These are phyloP conservation scores for Chiua sp. DNA, from an alignment of 1,284 basidiomycete species.

Conservation along the genomic window DNA sequence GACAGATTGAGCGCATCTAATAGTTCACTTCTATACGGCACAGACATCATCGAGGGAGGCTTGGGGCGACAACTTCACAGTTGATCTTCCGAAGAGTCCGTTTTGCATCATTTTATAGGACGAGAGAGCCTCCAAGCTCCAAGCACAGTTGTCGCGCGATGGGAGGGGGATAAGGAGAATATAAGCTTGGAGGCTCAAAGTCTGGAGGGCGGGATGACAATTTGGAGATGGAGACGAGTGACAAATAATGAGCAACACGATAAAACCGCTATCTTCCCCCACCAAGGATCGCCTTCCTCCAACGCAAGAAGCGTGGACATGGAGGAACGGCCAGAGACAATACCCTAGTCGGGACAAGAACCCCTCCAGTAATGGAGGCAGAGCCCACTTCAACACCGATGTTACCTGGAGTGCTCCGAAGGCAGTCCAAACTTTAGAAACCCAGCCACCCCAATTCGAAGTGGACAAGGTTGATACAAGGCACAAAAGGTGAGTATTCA, in stretches of 20 bases:
- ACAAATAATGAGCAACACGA: neutral
- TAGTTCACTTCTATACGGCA: slow-evolving; percentile 6
- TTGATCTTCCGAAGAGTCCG: no score
- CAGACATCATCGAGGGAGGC: no score
- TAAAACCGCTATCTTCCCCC: neutral
- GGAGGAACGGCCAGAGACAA: neutral
- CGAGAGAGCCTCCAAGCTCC: neutral
- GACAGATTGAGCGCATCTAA: neutral
- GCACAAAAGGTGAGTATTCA: neutral
- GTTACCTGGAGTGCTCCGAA: neutral
- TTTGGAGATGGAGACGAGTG: neutral
- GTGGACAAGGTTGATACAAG: neutral
- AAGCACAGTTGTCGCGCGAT: neutral
- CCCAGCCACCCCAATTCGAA: neutral
- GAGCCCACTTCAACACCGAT: neutral
- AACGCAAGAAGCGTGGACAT: neutral
- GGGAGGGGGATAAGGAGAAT: neutral
- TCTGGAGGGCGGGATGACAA: neutral
- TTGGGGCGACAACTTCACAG: no score
- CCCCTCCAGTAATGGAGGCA: neutral
- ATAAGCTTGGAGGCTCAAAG: neutral
- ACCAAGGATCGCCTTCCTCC: neutral
- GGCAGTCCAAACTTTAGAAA: neutral
- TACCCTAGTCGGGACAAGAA: neutral
- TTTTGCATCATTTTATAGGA: neutral